Base-by-base conservation (phyloP, 345 rosid species). In the Noccaea bulbosa region DNA sequence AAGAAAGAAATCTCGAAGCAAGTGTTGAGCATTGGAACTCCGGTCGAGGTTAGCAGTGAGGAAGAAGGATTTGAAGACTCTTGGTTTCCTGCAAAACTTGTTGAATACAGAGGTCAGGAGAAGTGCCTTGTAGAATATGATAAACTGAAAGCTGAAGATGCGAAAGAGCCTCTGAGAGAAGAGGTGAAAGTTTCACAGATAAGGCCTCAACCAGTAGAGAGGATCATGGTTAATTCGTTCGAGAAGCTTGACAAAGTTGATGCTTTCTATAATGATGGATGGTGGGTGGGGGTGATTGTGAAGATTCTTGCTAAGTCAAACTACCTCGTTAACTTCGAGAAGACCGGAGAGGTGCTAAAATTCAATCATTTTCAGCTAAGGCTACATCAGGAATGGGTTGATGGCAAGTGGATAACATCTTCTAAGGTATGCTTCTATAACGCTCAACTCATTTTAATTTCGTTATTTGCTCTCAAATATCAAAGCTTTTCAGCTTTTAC, bases 51-150 rank as follows among this genome's bases (percentile, higher is more conserved):
- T 27, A 80, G 85, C 53, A 86, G 88, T 7, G 86, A 85, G 5
- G 99, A 94, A 74, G 92, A 94, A 38, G 99, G 99, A 24, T 82
- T 86, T 69, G 67, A 85, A 75, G 96, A 91, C 77, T 91, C 97
- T 66, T 87, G 95, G 97, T 94, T 89, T 79, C 69, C 70, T 6
- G 97, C 85, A 58, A 86, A 79, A 69, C 61, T 88, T 57, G 77
- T 84, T 17, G 79, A 86, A 79, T 71, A 71, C 24, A 37, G 71
- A 44, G 86, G 87, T 39, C 69, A 65, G 11, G 81, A 67, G 49
- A 85, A 73, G 82, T 91, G 84, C 73, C 71, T 85, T 32, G 15
- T 94, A 44, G 81, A 89, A 76, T 89, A 89, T 30, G 70, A 87
- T 37, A 73, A 53, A 67, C 57, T 94, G 69, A 84, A 86, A 79